Evolutionary conservation across 345 rosid genomes (phyloP), one percentile per base, ranked within the genome.

Genomic region (Pseudoturritis turrita): DNA sequence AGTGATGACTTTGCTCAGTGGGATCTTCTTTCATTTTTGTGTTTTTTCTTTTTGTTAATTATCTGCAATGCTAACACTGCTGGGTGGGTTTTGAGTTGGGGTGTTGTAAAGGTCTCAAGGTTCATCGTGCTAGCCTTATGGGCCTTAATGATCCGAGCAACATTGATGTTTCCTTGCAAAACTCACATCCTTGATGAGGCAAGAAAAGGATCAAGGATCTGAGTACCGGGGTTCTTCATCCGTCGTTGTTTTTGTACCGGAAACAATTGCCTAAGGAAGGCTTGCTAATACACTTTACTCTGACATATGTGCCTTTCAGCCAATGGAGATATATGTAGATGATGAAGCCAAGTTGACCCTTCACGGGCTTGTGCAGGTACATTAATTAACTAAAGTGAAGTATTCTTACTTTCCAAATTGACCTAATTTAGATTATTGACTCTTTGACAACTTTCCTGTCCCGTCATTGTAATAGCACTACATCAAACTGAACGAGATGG

Each of bases 341-440:
- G 97, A 92, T 21, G 99, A 96, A 81, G 98, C 99, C 71, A 96
- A 96, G 83, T 77, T 96, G 87, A 96, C 99, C 65, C 97, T 96
- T 39, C 97, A 96, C 70, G 99, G 99, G 40, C 98, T 96, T 78
- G 99, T 96, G 43, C 99, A 92, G 95, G 99, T 92, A 82, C 22
- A 3, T 64, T 33, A 2, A 7, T 33, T n/a, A n/a, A 7, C 5
- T 1, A 4, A 50, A 1, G 37, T 66, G 23, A 3, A 4, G 14
- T 2, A 11, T 35, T 35, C 2, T 6, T 36, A 33, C 8, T 29
- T 37, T 19, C 18, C 9, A 5, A 15, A 22, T 36, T 54, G 0
- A 46, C 57, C 44, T 3, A n/a, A n/a, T 69, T 12, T 8, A 21
- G 10, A 17, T 35, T 31, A 6, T 18, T 62, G 18, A 15, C 23